Evolutionary conservation across 495 filamentous ascomycete genomes (phyloP).

Genomic region (Penicillium turbatum): DNA sequence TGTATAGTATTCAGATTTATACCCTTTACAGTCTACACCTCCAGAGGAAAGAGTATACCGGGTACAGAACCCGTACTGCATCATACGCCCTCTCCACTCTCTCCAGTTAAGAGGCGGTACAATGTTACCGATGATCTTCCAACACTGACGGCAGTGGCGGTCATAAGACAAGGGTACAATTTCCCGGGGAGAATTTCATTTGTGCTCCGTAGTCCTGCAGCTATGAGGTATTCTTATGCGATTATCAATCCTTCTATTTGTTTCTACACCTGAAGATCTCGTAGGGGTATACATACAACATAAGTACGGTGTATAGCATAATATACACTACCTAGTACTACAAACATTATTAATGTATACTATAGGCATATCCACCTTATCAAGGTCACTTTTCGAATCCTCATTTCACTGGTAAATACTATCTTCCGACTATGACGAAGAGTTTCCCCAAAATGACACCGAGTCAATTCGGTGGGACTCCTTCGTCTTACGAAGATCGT

Average conservation of each 20-base stretch:
- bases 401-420: background rate
- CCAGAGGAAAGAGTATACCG: background rate
- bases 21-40: too few species aligned
- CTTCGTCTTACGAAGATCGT: constrained; percentile 16
- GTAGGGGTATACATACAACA: background rate
- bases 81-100: constrained; percentile 6
- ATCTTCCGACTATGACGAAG: background rate
- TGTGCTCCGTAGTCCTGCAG: constrained; percentile 2
- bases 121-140: constrained; percentile 23
- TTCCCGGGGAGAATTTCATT: constrained; percentile 7
- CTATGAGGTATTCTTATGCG: background rate
- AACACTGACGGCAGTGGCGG: constrained; percentile 30
- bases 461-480: constrained; percentile 15
- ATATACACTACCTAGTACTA: background rate
- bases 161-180: constrained; percentile 12
- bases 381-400: background rate
- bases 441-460: background rate
- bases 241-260: constrained; percentile 26
- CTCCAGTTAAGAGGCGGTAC: background rate
- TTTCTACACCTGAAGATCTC: constrained; percentile 11
- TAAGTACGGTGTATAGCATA: background rate
- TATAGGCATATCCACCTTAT: background rate
- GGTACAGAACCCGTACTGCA: background rate
- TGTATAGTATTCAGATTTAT: too few species aligned
- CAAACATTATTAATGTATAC: background rate